Percentiles rank a stretch among this genome's conserved stretches.
phyloP scores from a whole-genome alignment of 2,329 filamentous ascomycete species.

The Neoscytalidium dimidiatum region DNA sequence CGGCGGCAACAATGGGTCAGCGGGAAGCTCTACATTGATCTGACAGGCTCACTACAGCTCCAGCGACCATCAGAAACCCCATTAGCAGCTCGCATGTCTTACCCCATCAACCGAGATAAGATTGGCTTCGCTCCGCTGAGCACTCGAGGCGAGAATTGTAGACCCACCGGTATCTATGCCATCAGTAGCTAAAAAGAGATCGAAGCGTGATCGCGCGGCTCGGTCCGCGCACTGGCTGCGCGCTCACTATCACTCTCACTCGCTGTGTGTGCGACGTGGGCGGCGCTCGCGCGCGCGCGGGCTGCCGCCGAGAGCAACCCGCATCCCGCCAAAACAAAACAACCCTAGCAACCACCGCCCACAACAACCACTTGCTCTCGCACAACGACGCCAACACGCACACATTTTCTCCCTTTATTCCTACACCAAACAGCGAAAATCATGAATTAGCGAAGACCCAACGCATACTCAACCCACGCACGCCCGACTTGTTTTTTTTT shows the following conservation, averaged over 20 bases:
- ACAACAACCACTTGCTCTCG: too few relatives aligned
- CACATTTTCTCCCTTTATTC: too few relatives aligned
- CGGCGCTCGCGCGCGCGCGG: too few relatives aligned
- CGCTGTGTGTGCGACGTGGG: background rate
- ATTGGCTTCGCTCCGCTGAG: too few relatives aligned
- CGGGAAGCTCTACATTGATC: background rate
- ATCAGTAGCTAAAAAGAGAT: background rate
- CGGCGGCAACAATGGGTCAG: background rate
- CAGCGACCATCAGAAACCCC: background rate
- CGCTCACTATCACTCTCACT: background rate
- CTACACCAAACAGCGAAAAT: too few relatives aligned
- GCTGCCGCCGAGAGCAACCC: too few relatives aligned
- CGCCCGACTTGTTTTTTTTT: background rate
- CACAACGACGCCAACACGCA: background rate
- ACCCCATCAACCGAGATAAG: too few relatives aligned
- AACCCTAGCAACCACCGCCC: background rate
- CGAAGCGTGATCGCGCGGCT: conserved; percentile 10
- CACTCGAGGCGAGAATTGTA: background rate
- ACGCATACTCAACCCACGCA: background rate
- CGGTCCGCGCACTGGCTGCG: background rate
- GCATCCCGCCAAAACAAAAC: conserved; percentile 9
- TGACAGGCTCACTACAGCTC: background rate
- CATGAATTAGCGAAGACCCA: background rate
- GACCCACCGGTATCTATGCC: background rate
- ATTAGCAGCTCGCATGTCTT: background rate